A percentile compares a stretch with the other conserved stretches of the same genome.
Evolutionary conservation across 805 yeast genomes (phyloP).

Genomic region (Priceomyces carsonii): DNA sequence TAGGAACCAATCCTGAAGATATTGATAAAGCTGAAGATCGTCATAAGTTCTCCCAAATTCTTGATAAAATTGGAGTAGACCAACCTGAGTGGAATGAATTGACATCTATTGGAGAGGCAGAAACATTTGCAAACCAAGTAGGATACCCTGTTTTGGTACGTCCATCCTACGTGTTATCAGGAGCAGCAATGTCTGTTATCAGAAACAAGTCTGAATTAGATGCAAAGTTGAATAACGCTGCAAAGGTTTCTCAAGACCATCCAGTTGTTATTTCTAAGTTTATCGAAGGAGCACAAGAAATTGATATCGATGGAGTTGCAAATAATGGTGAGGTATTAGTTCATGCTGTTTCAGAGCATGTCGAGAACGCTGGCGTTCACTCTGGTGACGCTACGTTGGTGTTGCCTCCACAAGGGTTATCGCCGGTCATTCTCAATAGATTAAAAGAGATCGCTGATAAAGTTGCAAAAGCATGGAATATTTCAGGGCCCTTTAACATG

Average conservation of each 20-base stretch:
- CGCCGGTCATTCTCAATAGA: constrained; percentile 64
- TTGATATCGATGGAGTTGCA: constrained; percentile 97
- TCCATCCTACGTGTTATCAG: constrained; percentile 95
- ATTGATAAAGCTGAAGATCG: constrained; percentile 98
- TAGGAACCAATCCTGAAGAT: constrained; percentile 93
- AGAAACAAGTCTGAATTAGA: constrained; percentile 77
- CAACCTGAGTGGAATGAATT: constrained; percentile 99
- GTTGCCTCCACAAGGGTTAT: constrained; percentile 84
- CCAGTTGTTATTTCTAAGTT: constrained; percentile 97
- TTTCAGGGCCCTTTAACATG: constrained; percentile 98
- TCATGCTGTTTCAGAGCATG: constrained; percentile 96
- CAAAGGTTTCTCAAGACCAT: constrained; percentile 91
- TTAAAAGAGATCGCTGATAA: constrained; percentile 87
- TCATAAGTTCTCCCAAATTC: constrained; percentile 92
- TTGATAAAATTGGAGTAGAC: constrained; percentile 90
- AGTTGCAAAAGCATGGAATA: constrained; percentile 92
- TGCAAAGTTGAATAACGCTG: constrained; percentile 79
- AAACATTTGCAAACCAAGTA: constrained; percentile 78
- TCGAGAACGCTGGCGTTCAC: constrained; percentile 98
- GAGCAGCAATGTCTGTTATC: constrained; percentile 98
- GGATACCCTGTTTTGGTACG: constrained; percentile 96
- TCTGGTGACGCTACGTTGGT: constrained; percentile 98
- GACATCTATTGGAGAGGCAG: constrained; percentile 83
- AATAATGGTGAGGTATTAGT: constrained; percentile 82
- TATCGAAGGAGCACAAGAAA: constrained; percentile 94